phyloP scores from a whole-genome alignment of 108 stramenopile genomes.

The Nitzschia palea region DNA sequence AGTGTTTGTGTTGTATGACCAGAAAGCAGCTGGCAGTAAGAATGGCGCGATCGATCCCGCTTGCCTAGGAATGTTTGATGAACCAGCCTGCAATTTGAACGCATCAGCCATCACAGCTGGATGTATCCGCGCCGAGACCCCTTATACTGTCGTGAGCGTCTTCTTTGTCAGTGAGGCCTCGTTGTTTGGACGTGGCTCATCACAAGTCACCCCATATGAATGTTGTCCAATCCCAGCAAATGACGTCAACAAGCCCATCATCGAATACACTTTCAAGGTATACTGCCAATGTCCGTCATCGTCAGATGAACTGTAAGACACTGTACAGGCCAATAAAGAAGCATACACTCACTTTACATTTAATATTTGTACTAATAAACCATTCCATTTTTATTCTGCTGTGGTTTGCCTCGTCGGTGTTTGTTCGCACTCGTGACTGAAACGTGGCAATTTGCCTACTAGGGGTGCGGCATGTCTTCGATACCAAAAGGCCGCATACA shows the following conservation, averaged over 20 bases:
- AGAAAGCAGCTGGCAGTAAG: not conserved
- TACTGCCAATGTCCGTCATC: not conserved
- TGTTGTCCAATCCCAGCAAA: not conserved
- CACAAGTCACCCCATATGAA: not conserved
- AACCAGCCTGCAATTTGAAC: not conserved
- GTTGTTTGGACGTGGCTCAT: not conserved
- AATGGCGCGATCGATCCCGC: slow-evolving; percentile 4
- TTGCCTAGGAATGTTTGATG: not conserved
- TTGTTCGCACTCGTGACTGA: no score
- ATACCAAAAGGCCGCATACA: no score
- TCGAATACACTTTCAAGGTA: slow-evolving; percentile 4
- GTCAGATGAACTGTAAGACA: no score
- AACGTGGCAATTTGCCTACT: no score
- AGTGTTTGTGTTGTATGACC: slow-evolving; percentile 4
- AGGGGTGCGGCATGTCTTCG: no score
- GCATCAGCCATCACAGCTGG: not conserved
- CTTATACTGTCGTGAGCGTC: not conserved
- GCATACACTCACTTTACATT: no score
- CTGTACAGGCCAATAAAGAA: no score
- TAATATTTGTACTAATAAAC: no score
- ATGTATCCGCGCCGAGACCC: not conserved
- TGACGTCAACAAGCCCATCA: not conserved
- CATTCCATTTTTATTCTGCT: no score
- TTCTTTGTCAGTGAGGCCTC: not conserved
- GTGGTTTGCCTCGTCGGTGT: no score